Evolutionary conservation across 2,329 filamentous ascomycete genomes (phyloP), one percentile per base, ranked within the genome.

Genomic region (Tolypocladium guangdongense): DNA sequence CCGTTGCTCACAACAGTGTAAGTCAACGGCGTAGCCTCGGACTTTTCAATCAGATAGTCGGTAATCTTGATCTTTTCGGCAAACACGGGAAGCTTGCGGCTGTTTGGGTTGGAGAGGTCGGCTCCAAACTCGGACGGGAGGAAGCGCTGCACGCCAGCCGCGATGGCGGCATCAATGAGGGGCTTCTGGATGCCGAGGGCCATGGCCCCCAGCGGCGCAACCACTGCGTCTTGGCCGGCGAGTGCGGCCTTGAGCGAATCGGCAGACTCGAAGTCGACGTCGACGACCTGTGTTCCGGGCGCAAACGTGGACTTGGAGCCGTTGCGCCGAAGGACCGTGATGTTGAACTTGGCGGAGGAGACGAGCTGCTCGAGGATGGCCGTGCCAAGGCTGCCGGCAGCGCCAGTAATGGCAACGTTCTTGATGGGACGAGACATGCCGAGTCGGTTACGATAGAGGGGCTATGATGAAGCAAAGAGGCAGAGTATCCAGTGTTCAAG

Each of bases 121-220:
- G 63, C 60, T 36, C 72, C 73, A 49, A 76, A 86, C 55, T 86
- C 82, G 2, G 78, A 78, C 2, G 82, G 81, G 35, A 86, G 66
- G 68, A 84, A 82, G 14, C 81, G 75, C 62, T 81, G 73, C 0
- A 86, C 80, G 6, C 82, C 81, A 4, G 81, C 80, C 4, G 74
- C 74, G 32, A 81, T 68, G 35, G 81, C 76, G 1, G 82, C 83
- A 35, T 84, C 76, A 46, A 85, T 72, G 47, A 85, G 68, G 12
- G 74, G 63, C 10, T 51, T 38, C 52, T 70, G 68, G 7, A 53
- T 54, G 24, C 68, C 68, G 41, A 81, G 66, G 1, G 74, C 68
- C 2, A 71, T 70, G 22, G 63, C 61, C 12, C 57, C 60, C 43
- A 68, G 32, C 5, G 64, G 60, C 1, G 66, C 65, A 32, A 85